phyloP scores from a whole-genome alignment of 805 yeast species.

The Metschnikowia gruessii region DNA sequence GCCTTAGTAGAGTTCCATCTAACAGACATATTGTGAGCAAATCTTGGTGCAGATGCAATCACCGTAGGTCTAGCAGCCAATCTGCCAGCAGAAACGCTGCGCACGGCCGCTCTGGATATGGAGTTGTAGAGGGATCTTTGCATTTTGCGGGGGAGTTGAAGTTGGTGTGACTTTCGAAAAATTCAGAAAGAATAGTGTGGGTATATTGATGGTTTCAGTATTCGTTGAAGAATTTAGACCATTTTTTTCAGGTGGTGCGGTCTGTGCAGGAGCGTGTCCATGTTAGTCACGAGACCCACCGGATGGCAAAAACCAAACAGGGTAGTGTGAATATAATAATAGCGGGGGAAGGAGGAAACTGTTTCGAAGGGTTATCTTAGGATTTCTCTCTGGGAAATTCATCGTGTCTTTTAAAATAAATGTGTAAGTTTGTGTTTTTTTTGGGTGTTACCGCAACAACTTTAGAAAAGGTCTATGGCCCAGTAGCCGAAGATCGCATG shows the following conservation, averaged over 20 bases:
- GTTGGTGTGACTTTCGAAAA: too few species aligned
- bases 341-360: not conserved
- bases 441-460: too few species aligned
- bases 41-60: slow-evolving; percentile 4
- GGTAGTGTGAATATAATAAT: too few species aligned
- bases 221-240: not conserved
- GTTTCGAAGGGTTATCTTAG: too few species aligned
- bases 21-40: slow-evolving; percentile 3
- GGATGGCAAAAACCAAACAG: too few species aligned
- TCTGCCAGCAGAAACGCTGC: slow-evolving; percentile 11
- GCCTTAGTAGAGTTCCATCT: slow-evolving; percentile 16
- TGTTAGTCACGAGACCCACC: not conserved
- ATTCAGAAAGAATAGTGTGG: not conserved
- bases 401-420: too few species aligned
- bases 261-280: not conserved
- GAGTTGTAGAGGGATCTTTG: slow-evolving; percentile 15
- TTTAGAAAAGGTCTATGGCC: not conserved
- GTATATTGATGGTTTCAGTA: not conserved
- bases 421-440: too few species aligned
- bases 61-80: slow-evolving; percentile 8
- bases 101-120: slow-evolving; percentile 11
- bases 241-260: not conserved
- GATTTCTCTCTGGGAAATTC: too few species aligned
- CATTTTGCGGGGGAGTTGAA: too few species aligned
- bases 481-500: not conserved